These are phyloP conservation scores for Colletotrichum tamarilloi DNA, from an alignment of 2,329 filamentous ascomycete genomes.

Conservation along the genomic window DNA sequence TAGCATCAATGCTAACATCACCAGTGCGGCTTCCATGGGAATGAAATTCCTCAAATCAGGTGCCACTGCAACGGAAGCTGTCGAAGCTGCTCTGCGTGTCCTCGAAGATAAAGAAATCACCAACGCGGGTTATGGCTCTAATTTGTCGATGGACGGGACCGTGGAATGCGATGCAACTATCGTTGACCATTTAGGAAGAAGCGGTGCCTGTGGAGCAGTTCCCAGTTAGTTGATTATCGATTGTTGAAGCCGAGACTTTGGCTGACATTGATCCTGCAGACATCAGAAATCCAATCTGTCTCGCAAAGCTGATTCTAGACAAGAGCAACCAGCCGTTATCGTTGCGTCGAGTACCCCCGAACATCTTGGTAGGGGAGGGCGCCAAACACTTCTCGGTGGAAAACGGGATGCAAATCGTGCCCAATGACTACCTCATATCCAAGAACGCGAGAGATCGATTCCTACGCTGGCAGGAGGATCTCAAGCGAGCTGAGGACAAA, in stretches of 20 bases:
- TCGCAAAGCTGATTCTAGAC: slow-evolving; percentile 87
- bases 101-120: slow-evolving; percentile 96
- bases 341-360: slow-evolving; percentile 89
- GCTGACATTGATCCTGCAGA: slow-evolving; percentile 61
- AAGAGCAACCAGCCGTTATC: slow-evolving; percentile 81
- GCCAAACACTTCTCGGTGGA: slow-evolving; percentile 88
- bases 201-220: slow-evolving; percentile 92
- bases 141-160: slow-evolving; percentile 87
- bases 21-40: slow-evolving; percentile 82
- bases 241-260: not conserved
- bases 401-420: slow-evolving; percentile 78
- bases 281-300: slow-evolving; percentile 90
- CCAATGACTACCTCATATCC: slow-evolving; percentile 83
- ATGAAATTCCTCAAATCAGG: slow-evolving; percentile 86
- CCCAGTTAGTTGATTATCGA: slow-evolving; percentile 71
- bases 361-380: slow-evolving; percentile 87
- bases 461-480: slow-evolving; percentile 80
- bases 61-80: slow-evolving; percentile 84
- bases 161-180: slow-evolving; percentile 97
- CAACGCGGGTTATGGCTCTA: slow-evolving; percentile 96
- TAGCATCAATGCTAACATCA: not conserved
- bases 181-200: slow-evolving; percentile 90
- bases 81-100: slow-evolving; percentile 87
- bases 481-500: slow-evolving; percentile 70
- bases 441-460: slow-evolving; percentile 83